Conservation (phyloP, 2,329 filamentous ascomycete species). For the Nemania serpens region DNA sequence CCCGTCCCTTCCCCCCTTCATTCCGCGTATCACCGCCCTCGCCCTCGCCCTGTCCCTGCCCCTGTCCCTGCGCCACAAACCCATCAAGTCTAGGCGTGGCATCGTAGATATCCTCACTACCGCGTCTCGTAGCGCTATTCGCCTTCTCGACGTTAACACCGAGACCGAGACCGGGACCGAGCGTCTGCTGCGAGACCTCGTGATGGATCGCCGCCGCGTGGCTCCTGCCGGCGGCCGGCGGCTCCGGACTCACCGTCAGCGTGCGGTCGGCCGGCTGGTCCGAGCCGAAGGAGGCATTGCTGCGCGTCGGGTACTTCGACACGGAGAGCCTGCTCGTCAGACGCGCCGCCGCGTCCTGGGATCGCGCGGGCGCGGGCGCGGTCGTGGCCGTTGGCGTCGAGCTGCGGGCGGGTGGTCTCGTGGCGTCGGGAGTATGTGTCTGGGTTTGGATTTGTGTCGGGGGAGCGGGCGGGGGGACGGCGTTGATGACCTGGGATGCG, state of each 20-base stretch:
- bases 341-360: conserved; percentile 23
- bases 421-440: neutral
- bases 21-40: conserved; percentile 33
- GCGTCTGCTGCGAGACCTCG: conserved; percentile 31
- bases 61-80: neutral
- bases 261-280: conserved; percentile 28
- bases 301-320: conserved; percentile 15
- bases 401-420: conserved; percentile 8
- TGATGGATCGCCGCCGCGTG: conserved; percentile 29
- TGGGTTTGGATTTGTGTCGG: neutral
- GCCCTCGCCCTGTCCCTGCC: conserved; percentile 5
- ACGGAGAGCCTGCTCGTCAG: conserved; percentile 35
- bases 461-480: neutral
- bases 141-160: conserved; percentile 34
- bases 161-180: conserved; percentile 16
- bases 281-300: conserved; percentile 30
- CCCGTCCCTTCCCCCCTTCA: conserved; percentile 30
- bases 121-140: conserved; percentile 8
- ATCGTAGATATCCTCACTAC: conserved; percentile 39
- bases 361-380: conserved; percentile 7
- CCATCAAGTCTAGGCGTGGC: conserved; percentile 36
- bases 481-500: neutral
- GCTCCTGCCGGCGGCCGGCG: conserved; percentile 5
- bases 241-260: conserved; percentile 37
- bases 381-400: neutral